Evolutionary conservation across 805 yeast species (phyloP), one percentile per base, ranked within the genome.

Genomic region (Scheffersomyces amazonensis): DNA sequence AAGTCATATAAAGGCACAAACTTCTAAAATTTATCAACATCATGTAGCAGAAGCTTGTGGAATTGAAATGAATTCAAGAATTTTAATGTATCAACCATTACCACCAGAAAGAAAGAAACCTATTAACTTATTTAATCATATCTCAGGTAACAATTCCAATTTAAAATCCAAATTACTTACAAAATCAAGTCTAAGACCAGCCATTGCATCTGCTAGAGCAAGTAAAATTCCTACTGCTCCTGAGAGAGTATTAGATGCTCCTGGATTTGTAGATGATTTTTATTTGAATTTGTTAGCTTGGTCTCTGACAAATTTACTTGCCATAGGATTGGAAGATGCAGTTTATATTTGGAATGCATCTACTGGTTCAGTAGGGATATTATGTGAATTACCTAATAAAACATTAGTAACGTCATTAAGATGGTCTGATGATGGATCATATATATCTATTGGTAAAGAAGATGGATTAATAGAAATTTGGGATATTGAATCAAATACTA

Each of bases 31-130:
- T 4, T 87, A 87, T 53, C 83, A 84, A 57, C 78, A 79, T 50
- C 82, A 87, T 19, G 96, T 91, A 2, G 98, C 97, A 0, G 85
- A 85, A 54, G 98, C 97, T 0, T 91, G 97, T 59, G 98, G 99
- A 0, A 69, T 89, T 35, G 83, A 85, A 41, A 76, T 86, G 52
- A 83, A 87, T 44, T 83, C 87, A 44, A 71, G 96, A 46, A 87
- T 93, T 27, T 66, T 91, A 41, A 89, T 87, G 50, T 91, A 85
- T 61, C 83, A 87, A 58, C 95, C 93, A n/a, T 64, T 74, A 16
- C 88, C 96, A 8, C 97, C 97, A 3, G 83, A 78, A 44, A 49
- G 73, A 15, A 64, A 63, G 48, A 58, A 59, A 35, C 64, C 65
- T 15, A 45, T 63, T 39, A 57, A 56, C 43, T 51, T 69, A 31